Conservation (phyloP, 2,329 filamentous ascomycete species). For the Purpureocillium takamizusanense region DNA sequence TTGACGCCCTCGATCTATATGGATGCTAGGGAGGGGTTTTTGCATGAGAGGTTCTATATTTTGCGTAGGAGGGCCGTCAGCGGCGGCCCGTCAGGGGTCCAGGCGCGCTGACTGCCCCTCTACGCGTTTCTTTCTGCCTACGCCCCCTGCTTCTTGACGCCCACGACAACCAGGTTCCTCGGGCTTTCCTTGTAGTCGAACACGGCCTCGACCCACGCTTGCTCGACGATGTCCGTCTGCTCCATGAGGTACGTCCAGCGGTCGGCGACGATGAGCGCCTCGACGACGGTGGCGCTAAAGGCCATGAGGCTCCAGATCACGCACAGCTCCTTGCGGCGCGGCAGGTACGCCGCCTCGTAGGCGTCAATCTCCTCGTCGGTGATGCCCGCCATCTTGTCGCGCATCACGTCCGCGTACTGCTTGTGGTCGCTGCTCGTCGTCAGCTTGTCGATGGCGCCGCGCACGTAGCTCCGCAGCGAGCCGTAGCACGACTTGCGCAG, state of each 20-base stretch:
- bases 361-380: conserved; percentile 64
- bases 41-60: too few relatives aligned
- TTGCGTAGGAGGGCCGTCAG: too few relatives aligned
- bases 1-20: too few relatives aligned
- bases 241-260: conserved; percentile 82
- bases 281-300: conserved; percentile 81
- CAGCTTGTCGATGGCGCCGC: conserved; percentile 72
- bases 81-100: too few relatives aligned
- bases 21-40: too few relatives aligned
- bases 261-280: conserved; percentile 84
- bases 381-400: conserved; percentile 55
- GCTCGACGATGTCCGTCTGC: conserved; percentile 57
- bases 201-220: conserved; percentile 86
- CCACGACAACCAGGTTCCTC: conserved; percentile 86
- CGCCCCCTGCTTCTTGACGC: conserved; percentile 56
- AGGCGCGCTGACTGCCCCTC: neutral
- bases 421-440: conserved; percentile 46
- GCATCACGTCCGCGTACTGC: conserved; percentile 51
- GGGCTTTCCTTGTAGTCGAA: conserved; percentile 85
- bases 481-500: conserved; percentile 71
- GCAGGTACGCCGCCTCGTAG: conserved; percentile 59
- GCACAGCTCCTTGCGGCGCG: conserved; percentile 70
- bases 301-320: conserved; percentile 94
- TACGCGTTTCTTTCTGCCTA: neutral
- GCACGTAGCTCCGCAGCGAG: conserved; percentile 68